A percentile compares a stretch with the other conserved stretches of the same genome.
Conservation (phyloP, 352 stramenopile species). For the Phytophthora macrochlamydospora region DNA sequence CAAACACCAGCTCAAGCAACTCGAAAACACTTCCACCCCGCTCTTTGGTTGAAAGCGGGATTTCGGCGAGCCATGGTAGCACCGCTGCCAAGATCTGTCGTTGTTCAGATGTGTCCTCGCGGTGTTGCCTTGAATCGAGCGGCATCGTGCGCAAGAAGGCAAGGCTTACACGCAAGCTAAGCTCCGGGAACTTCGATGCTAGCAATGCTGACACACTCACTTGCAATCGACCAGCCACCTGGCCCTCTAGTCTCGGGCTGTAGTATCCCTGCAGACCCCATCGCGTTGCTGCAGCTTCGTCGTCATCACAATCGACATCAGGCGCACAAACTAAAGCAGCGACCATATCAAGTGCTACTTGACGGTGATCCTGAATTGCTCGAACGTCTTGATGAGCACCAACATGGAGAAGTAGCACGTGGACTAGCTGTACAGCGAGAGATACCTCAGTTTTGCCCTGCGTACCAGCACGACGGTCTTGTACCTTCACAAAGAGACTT, state of each 20-base stretch:
- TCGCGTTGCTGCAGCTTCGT: conserved; percentile 25
- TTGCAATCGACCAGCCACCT: conserved; percentile 24
- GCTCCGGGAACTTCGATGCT: conserved; percentile 30
- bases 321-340: conserved; percentile 18
- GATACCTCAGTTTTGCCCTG: conserved; percentile 23
- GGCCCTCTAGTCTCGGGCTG: conserved; percentile 19
- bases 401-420: conserved; percentile 55
- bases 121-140: conserved; percentile 27
- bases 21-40: conserved; percentile 12
- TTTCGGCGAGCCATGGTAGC: conserved; percentile 65
- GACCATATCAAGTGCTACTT: conserved; percentile 33
- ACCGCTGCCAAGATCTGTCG: conserved; percentile 56
- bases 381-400: conserved; percentile 39
- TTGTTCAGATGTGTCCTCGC: conserved; percentile 39
- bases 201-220: conserved; percentile 35
- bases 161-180: conserved; percentile 44
- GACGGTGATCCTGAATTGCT: conserved; percentile 37
- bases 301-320: conserved; percentile 14
- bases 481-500: conserved; percentile 31
- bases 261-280: conserved; percentile 35
- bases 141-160: conserved; percentile 44
- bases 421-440: conserved; percentile 48
- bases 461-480: conserved; percentile 8
- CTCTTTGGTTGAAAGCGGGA: conserved; percentile 21
- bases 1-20: conserved; percentile 59